Evolutionary conservation across 331 rosid genomes (phyloP).

Genomic region (Telfairia occidentalis): DNA sequence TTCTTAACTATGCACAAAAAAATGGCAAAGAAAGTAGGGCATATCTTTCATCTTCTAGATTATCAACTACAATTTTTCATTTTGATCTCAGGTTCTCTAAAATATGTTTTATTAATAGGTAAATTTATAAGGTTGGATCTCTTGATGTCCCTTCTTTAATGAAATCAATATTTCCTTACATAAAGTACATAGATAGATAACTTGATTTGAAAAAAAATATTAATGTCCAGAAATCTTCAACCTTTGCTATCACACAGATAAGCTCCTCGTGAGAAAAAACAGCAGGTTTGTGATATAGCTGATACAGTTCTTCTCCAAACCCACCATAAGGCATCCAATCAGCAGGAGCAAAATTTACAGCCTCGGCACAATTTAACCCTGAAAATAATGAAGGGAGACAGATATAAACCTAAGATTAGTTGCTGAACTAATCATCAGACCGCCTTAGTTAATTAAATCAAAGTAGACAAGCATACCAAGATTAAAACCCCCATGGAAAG

Average conservation of each 20-base stretch:
- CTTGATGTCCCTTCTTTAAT: background rate
- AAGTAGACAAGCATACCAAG: constrained; percentile 50
- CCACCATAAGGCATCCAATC: constrained; percentile 98
- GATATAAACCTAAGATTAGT: constrained; percentile 5
- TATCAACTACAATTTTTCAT: background rate
- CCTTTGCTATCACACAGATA: constrained; percentile 86
- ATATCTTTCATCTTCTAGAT: background rate
- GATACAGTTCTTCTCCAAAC: constrained; percentile 85
- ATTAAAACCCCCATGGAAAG: constrained; percentile 97
- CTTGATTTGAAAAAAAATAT: background rate
- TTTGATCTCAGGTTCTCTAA: background rate
- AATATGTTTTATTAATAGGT: background rate
- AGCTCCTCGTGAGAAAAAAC: constrained; percentile 96
- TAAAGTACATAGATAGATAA: background rate
- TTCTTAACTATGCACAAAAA: background rate
- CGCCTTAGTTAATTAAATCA: constrained; percentile 13
- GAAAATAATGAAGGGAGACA: constrained; percentile 16
- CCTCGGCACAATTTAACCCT: constrained; percentile 99
- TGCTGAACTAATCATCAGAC: constrained; percentile 5
- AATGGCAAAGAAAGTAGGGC: background rate
- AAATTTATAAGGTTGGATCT: background rate
- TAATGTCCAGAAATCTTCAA: constrained; percentile 22
- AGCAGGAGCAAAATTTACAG: constrained; percentile 98
- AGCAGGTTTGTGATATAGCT: constrained; percentile 70
- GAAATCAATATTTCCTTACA: background rate